These are phyloP conservation scores for Dryas drummondii DNA, from an alignment of 306 rosid species.

Conservation along the genomic window DNA sequence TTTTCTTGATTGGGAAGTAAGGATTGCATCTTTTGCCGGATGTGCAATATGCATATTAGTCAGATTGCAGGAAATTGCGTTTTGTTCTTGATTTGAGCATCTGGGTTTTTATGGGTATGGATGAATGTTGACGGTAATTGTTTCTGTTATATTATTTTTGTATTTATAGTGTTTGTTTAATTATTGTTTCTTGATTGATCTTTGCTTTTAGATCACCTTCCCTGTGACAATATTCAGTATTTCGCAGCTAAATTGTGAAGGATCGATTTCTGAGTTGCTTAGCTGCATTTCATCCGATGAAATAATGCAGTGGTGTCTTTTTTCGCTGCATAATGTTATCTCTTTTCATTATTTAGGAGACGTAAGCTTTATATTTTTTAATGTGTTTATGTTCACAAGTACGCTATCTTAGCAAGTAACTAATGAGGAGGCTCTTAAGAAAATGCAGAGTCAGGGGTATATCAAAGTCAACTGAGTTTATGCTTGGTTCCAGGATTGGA, in stretches of 20 bases:
- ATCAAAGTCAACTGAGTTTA: slow-evolving; percentile 45
- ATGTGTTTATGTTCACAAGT: slow-evolving; percentile 11
- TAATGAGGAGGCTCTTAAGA: slow-evolving; percentile 22
- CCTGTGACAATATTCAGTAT: background rate
- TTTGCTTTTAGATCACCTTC: slow-evolving; percentile 4
- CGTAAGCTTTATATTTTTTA: slow-evolving; percentile 12
- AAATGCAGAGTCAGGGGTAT: slow-evolving; percentile 30
- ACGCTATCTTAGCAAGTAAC: slow-evolving; percentile 28
- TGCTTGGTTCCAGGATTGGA: slow-evolving; percentile 27
- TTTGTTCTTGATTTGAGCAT: slow-evolving; percentile 31
- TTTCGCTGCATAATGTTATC: slow-evolving; percentile 19
- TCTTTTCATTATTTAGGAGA: slow-evolving; percentile 27
- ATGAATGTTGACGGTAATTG: slow-evolving; percentile 21
- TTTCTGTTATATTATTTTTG: slow-evolving; percentile 15
- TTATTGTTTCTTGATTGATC: slow-evolving; percentile 19
- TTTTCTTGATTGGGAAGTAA: slow-evolving; percentile 20
- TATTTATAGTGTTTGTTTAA: background rate
- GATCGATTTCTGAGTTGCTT: slow-evolving; percentile 25
- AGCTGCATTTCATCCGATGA: slow-evolving; percentile 21
- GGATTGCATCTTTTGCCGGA: slow-evolving; percentile 25
- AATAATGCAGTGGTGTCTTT: slow-evolving; percentile 17
- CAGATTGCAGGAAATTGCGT: slow-evolving; percentile 18
- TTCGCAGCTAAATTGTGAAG: slow-evolving; percentile 19
- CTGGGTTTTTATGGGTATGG: slow-evolving; percentile 27
- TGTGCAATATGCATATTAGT: slow-evolving; percentile 23